Evolutionary conservation across 371 early-diverging fungal species (phyloP), one percentile per base, ranked within the genome.

Genomic region (Dichotomocladium elegans): DNA sequence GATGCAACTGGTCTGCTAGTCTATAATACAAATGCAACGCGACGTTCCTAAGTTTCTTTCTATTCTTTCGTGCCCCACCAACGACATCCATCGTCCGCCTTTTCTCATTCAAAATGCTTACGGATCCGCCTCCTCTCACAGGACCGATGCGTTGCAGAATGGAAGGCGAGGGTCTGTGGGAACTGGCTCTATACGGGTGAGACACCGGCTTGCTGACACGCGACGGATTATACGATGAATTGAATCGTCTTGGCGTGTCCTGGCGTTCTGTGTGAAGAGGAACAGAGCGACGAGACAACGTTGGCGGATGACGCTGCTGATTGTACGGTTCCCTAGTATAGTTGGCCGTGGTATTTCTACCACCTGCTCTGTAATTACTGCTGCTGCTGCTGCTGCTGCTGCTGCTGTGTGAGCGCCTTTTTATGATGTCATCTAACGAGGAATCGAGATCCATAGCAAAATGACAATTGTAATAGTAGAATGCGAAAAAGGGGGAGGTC

Each of bases 381-480:
- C 2, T 52, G 41, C 7, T 9, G 6, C 29, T 24, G 14, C 9
- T 24, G 22, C 41, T 59, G 48, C 10, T 49, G n/a, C 26, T 29
- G 30, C 15, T 42, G 14, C 29, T 31, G 30, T 34, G 47, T 42
- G 25, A 19, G 11, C 55, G 41, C 17, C 57, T 57, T 51, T 56
- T 57, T 43, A 61, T 56, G 17, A 61, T 53, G 30, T 61, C 62
- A 49, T 61, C 62, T 24, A 61, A 43, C 2, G 62, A 56, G 19
- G 35, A 24, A 26, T 61, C 61, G 28, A 60, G 51, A 54, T 60
- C 60, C 60, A 60, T 60, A 3, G 47, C 43, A 25, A n/a, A n/a
- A n/a, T n/a, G n/a, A n/a, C n/a, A n/a, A n/a, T n/a, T n/a, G n/a
- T n/a, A n/a, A n/a, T n/a, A n/a, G n/a, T n/a, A n/a, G n/a, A n/a